A percentile compares a stretch with the other conserved stretches of the same genome.
phyloP scores from a whole-genome alignment of 805 yeast species.

The Gaillardinia entomophila region DNA sequence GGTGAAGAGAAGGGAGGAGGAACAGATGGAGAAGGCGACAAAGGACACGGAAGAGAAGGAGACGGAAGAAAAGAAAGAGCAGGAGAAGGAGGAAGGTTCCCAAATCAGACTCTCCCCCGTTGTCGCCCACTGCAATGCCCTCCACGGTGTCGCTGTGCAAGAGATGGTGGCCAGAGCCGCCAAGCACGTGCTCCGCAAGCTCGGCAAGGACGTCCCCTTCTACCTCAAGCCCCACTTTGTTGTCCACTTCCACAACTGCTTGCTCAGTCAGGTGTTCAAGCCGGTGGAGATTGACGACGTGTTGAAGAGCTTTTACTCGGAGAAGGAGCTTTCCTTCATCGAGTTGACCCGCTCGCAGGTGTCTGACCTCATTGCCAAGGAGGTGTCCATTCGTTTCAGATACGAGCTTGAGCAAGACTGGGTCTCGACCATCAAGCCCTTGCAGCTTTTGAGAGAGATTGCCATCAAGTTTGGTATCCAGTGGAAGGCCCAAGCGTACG shows the following conservation, averaged over 20 bases:
- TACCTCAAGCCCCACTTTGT: conserved; percentile 54
- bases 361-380: conserved; percentile 37
- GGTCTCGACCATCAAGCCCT: conserved; percentile 27
- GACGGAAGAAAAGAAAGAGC: conserved; percentile 17
- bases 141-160: conserved; percentile 42
- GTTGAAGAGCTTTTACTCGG: conserved; percentile 36
- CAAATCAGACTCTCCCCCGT: conserved; percentile 35
- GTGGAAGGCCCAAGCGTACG: conserved; percentile 54
- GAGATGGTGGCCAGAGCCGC: conserved; percentile 79
- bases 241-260: conserved; percentile 64
- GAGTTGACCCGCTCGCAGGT: conserved; percentile 44
- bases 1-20: conserved; percentile 21
- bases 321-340: conserved; percentile 35
- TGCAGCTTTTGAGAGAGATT: conserved; percentile 61
- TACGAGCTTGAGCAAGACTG: conserved; percentile 47
- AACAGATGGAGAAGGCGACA: conserved; percentile 9
- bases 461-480: conserved; percentile 83
- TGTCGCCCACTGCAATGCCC: conserved; percentile 39
- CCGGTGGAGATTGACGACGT: conserved; percentile 37
- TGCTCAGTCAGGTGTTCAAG: conserved; percentile 51
- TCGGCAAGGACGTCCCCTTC: conserved; percentile 42
- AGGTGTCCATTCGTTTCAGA: conserved; percentile 62
- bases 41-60: conserved; percentile 9
- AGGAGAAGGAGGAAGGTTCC: conserved; percentile 13
- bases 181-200: conserved; percentile 64